Base-by-base conservation (phyloP, 306 rosid species). In the Dalbergia cochinchinensis region DNA sequence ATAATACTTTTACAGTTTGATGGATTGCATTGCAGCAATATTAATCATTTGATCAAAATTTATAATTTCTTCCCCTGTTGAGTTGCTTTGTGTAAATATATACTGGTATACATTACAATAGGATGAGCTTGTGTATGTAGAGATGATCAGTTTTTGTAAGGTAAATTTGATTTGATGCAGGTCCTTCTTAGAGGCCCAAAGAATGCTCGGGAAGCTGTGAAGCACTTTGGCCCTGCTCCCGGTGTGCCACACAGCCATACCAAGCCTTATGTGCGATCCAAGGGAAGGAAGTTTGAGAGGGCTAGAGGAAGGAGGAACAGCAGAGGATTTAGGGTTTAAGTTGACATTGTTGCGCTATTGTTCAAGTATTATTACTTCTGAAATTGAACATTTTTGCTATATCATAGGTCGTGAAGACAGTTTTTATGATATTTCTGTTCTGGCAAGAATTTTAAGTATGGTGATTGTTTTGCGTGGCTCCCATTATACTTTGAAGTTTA, bases 181-280 rank as follows among this genome's bases (percentile, higher is more conserved):
- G 89, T 89, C 67, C 96, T 93, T 35, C 88, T 91, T 10, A 79
- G 97, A 78, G 97, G 97, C 77, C 86, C 91, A 6, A 93, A 89
- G 92, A 93, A 91, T 64, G 77, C 90, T 3, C 81, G 96, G 20
- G 97, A 93, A 79, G 97, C 94, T 0, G 97, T 93, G 69, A 93
- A 93, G 71, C 97, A 91, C 69, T 93, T 93, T 33, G 97, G 96
- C 74, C 94, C 89, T 4, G 97, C 97, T 15, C 96, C 96, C 16
- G 97, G 97, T 84, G 97, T 92, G 33, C 96, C 97, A 1, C 96
- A 92, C 85, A 91, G 96, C 83, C 92, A 92, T 84, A 47, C 86
- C 55, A 92, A 92, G 73, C 97, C 96, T 12, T 92, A 91, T 55
- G 96, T 91, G 51, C 80, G 87, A 69, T 3, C 97, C 0, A 89